These are phyloP conservation scores for Neophaeococcomyces aloes DNA, from an alignment of 2,329 filamentous ascomycete species.

Conservation along the genomic window DNA sequence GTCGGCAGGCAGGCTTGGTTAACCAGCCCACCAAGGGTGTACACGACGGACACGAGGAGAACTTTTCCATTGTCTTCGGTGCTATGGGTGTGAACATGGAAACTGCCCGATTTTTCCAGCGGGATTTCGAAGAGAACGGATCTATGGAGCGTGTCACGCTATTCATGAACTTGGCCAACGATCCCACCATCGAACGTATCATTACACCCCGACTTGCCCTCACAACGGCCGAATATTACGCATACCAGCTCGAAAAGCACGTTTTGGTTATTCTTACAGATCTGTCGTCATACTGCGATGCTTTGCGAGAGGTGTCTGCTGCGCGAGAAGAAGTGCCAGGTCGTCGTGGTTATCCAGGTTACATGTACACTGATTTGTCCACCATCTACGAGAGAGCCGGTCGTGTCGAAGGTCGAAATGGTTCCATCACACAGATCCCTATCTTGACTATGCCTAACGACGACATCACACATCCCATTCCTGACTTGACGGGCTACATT, in stretches of 20 bases:
- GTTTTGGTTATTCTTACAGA: conserved; percentile 97
- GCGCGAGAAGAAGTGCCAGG: conserved; percentile 97
- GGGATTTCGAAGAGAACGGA: conserved; percentile 98
- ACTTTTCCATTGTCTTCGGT: conserved; percentile 98
- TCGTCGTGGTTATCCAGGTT: conserved; percentile 98
- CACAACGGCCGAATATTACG: conserved; percentile 98
- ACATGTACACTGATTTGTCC: conserved; percentile 99
- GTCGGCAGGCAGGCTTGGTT: conserved; percentile 89
- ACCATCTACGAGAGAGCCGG: conserved; percentile 99
- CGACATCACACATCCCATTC: conserved; percentile 96
- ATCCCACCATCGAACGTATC: conserved; percentile 98
- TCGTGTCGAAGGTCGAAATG: conserved; percentile 91
- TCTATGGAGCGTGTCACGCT: conserved; percentile 94
- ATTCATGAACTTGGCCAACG: conserved; percentile 98
- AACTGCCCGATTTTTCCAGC: conserved; percentile 94
- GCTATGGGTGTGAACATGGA: conserved; percentile 99
- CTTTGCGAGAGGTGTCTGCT: conserved; percentile 94
- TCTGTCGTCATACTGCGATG: conserved; percentile 95
- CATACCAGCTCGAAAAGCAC: conserved; percentile 99
- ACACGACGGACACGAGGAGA: conserved; percentile 94
- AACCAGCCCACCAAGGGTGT: conserved; percentile 87
- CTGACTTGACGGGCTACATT: conserved; percentile 97
- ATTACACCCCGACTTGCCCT: conserved; percentile 97
- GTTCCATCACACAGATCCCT: conserved; percentile 97
- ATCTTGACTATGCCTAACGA: conserved; percentile 99